phyloP scores from a whole-genome alignment of 257 asterid species.

The Nicotiana undulata region DNA sequence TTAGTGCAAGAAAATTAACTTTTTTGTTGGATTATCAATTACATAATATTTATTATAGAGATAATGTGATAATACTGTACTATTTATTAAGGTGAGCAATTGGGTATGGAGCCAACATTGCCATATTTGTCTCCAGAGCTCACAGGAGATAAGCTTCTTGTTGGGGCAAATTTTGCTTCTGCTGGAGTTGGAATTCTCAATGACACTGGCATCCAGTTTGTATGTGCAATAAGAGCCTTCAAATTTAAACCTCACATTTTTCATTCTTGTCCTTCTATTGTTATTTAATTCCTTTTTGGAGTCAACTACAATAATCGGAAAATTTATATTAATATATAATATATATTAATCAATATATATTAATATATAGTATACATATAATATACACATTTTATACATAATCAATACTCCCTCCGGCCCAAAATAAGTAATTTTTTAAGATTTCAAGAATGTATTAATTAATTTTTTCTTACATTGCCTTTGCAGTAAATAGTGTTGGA shows the following conservation, averaged over 20 bases:
- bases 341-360: too few species aligned
- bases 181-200: constrained; percentile 91
- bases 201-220: constrained; percentile 91
- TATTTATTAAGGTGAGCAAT: constrained; percentile 37
- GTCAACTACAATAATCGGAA: too few species aligned
- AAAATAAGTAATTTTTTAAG: too few species aligned
- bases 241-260: neutral
- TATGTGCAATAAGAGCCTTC: constrained; percentile 20
- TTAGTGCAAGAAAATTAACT: too few species aligned
- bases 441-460: too few species aligned
- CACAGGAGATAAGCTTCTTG: constrained; percentile 48
- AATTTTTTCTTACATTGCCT: too few species aligned
- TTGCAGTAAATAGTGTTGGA: too few species aligned
- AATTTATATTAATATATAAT: too few species aligned
- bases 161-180: constrained; percentile 91
- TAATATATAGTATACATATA: too few species aligned
- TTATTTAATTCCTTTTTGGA: neutral
- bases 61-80: neutral
- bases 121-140: constrained; percentile 67
- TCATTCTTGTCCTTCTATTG: neutral
- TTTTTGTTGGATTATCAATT: too few species aligned
- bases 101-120: constrained; percentile 55
- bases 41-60: neutral
- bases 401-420: too few species aligned
- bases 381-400: too few species aligned